Evolutionary conservation across 2,329 filamentous ascomycete genomes (phyloP), one percentile per base, ranked within the genome.

Genomic region (Colletotrichum musae): DNA sequence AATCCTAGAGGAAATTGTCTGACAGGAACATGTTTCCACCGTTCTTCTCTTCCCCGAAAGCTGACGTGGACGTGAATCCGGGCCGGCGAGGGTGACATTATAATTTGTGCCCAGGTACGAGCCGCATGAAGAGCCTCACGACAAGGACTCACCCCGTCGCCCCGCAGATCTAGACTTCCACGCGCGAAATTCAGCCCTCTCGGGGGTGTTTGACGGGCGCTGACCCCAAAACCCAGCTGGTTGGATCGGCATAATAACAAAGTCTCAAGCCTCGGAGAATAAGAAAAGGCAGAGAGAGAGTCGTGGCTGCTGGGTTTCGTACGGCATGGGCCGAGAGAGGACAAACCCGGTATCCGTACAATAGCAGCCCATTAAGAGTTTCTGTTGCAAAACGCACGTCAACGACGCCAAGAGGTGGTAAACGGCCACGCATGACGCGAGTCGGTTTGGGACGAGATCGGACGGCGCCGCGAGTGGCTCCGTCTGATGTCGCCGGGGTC

Each of bases 401-500:
- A 62, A 15, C n/a, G 21, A 18, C 24, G 18, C 4, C 57, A 28
- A 45, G 21, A 50, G 15, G 16, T 26, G 21, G 36, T 18, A 48
- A 43, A 58, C 41, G 18, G 18, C 58, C 12, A 24, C 43, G 54
- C 54, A 65, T 65, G 48, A 65, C 26, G 41, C 18, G 41, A 51
- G 24, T 54, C 9, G 50, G 50, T 65, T 69, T 60, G 21, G 50
- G 50, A 39, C 26, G 54, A 56, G 18, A 53, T 64, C 60, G 53
- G 65, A 68, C 48, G 65, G 53, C 60, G 53, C 66, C 32, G 61
- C 66, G 59, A 56, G 50, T 56, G 61, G 54, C 43, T 54, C 32
- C 59, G 50, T 62, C 58, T 43, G 58, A 48, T 52, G 58, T 59
- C 26, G 45, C 58, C 24, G 47, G 58, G 39, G 45, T 60, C 21